Conservation (phyloP, 2,329 filamentous ascomycete genomes). For the Talaromyces sp. region DNA sequence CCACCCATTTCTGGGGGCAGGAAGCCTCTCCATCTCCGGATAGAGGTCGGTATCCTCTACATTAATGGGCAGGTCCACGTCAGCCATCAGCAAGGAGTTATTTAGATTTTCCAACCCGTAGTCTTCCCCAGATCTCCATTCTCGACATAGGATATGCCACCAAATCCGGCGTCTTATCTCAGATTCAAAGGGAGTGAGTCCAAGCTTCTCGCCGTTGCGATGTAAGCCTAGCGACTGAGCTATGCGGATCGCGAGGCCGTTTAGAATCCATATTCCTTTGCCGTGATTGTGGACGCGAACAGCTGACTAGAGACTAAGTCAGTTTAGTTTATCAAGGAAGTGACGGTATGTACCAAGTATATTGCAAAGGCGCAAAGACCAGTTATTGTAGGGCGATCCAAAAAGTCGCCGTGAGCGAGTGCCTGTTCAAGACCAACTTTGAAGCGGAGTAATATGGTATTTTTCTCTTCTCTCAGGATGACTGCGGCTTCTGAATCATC, state of each 20-base stretch:
- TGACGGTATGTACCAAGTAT: slow-evolving; percentile 28
- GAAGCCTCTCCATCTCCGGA: slow-evolving; percentile 9
- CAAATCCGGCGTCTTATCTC: slow-evolving; percentile 57
- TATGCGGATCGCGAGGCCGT: slow-evolving; percentile 48
- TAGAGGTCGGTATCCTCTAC: slow-evolving; percentile 1
- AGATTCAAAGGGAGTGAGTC: slow-evolving; percentile 52
- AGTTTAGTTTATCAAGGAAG: background rate
- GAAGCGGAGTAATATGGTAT: slow-evolving; percentile 15
- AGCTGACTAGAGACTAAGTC: slow-evolving; percentile 12
- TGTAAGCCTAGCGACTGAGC: slow-evolving; percentile 54
- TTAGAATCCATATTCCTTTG: slow-evolving; percentile 43
- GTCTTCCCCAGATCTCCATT: slow-evolving; percentile 52
- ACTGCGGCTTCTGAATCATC: slow-evolving; percentile 18
- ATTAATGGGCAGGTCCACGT: slow-evolving; percentile 18
- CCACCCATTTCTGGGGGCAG: background rate
- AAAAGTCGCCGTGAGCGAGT: slow-evolving; percentile 35
- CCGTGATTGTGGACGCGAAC: slow-evolving; percentile 18
- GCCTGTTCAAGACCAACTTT: slow-evolving; percentile 33
- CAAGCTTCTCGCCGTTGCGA: slow-evolving; percentile 50
- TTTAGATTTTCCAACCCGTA: slow-evolving; percentile 52
- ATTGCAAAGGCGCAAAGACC: slow-evolving; percentile 30
- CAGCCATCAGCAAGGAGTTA: slow-evolving; percentile 36
- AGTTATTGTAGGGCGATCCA: slow-evolving; percentile 35
- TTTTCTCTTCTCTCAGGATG: slow-evolving; percentile 11
- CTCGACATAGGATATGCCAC: slow-evolving; percentile 45